These are phyloP conservation scores for Amylocarpus encephaloides DNA, from an alignment of 2,329 filamentous ascomycete genomes.

Conservation along the genomic window DNA sequence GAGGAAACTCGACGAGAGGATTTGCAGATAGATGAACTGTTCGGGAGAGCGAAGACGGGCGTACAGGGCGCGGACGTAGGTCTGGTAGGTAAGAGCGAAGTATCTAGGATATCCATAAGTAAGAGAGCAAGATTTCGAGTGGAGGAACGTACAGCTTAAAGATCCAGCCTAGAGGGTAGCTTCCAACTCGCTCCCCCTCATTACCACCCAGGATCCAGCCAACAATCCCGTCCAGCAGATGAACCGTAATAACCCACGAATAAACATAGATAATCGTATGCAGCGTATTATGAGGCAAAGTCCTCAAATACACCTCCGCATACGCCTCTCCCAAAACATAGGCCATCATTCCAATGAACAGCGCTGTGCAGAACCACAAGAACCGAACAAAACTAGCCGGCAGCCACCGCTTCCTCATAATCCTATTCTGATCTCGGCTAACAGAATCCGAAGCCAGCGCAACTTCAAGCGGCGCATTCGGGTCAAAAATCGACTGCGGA, in stretches of 20 bases:
- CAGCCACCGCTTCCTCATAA: constrained; percentile 42
- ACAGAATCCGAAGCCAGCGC: constrained; percentile 23
- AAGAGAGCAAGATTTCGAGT: background rate
- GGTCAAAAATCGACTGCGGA: constrained; percentile 26
- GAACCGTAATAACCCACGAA: constrained; percentile 62
- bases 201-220: constrained; percentile 62
- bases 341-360: constrained; percentile 56
- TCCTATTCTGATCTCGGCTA: constrained; percentile 13
- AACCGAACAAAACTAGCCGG: constrained; percentile 63
- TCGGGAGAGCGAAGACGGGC: constrained; percentile 58
- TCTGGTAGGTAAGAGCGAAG: constrained; percentile 65
- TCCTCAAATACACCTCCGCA: constrained; percentile 61
- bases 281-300: constrained; percentile 58
- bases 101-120: constrained; percentile 34
- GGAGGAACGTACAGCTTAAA: constrained; percentile 56
- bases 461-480: constrained; percentile 29
- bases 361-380: constrained; percentile 61
- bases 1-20: constrained; percentile 55
- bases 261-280: constrained; percentile 66
- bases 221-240: constrained; percentile 56
- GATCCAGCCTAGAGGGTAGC: constrained; percentile 64
- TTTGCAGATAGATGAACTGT: constrained; percentile 60
- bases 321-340: constrained; percentile 65
- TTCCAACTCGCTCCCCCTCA: constrained; percentile 60
- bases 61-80: constrained; percentile 63